These are phyloP conservation scores for Oxyria digyna DNA, from an alignment of 148 eudicot species.

Conservation along the genomic window DNA sequence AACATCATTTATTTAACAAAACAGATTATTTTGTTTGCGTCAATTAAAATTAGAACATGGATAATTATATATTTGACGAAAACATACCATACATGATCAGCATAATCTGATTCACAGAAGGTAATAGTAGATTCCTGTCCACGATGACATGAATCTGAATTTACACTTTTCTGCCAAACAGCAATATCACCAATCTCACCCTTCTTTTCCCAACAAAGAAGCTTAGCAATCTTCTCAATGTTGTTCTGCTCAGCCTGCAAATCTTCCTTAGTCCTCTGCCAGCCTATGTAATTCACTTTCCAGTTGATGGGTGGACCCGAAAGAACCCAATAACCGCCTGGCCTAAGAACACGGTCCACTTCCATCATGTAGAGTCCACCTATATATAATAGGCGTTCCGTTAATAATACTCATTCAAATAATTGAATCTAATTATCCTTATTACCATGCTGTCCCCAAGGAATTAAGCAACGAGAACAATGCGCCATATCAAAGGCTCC, in stretches of 20 bases:
- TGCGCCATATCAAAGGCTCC: too few relatives aligned
- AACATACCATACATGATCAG: constrained; percentile 79
- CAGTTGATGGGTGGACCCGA: too few relatives aligned
- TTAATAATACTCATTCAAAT: too few relatives aligned
- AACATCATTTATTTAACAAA: too few relatives aligned
- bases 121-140: constrained; percentile 39
- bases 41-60: neutral
- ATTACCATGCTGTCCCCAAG: too few relatives aligned
- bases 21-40: too few relatives aligned
- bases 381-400: too few relatives aligned
- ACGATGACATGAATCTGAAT: constrained; percentile 55
- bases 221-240: constrained; percentile 75
- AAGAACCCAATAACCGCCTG: too few relatives aligned
- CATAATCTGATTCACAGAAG: constrained; percentile 37
- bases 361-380: too few relatives aligned
- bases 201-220: constrained; percentile 87
- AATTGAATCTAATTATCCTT: too few relatives aligned
- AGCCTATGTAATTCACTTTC: constrained; percentile 54
- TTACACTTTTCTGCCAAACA: constrained; percentile 59
- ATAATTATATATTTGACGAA: neutral
- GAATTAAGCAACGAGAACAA: too few relatives aligned
- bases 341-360: too few relatives aligned
- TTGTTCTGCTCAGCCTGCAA: constrained; percentile 71
- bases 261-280: constrained; percentile 81
- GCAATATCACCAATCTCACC: constrained; percentile 79